phyloP scores from a whole-genome alignment of 192 early-diverging fungal species.

The Backusella morwellensis region DNA sequence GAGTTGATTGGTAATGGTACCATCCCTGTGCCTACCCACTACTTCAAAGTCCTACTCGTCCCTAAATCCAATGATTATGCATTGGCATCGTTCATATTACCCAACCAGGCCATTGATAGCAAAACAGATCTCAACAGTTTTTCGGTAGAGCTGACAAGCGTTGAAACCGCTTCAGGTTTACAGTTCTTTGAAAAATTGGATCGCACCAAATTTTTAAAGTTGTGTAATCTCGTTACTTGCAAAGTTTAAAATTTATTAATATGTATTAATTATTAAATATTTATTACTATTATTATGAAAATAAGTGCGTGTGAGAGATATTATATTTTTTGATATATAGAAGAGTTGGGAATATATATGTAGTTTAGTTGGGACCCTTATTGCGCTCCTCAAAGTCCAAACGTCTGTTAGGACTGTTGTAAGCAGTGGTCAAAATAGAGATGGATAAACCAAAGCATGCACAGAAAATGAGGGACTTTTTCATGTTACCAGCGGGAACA shows the following conservation, averaged over 20 bases:
- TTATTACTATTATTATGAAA: background rate
- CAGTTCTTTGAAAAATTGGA: constrained; percentile 49
- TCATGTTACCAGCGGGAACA: constrained; percentile 25
- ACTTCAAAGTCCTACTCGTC: constrained; percentile 43
- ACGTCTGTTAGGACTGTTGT: constrained; percentile 31
- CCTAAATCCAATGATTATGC: constrained; percentile 38
- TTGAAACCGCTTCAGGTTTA: constrained; percentile 67
- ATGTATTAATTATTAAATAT: background rate
- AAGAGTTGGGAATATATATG: background rate
- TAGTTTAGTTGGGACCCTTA: background rate
- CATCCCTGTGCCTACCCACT: constrained; percentile 59
- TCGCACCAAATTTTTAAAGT: background rate
- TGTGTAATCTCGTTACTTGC: constrained; percentile 15
- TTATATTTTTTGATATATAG: background rate
- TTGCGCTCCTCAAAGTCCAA: constrained; percentile 27
- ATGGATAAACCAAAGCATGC: constrained; percentile 16
- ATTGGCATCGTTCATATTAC: constrained; percentile 74
- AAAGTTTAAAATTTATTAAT: background rate
- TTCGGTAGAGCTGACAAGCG: constrained; percentile 61
- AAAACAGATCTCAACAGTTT: constrained; percentile 59
- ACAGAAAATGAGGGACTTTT: constrained; percentile 23
- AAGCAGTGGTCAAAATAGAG: constrained; percentile 7
- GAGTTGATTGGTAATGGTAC: constrained; percentile 26
- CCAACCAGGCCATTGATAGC: constrained; percentile 68
- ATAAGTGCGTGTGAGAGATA: background rate